These are phyloP conservation scores for Mycena polygramma DNA, from an alignment of 768 basidiomycete genomes.

Conservation along the genomic window DNA sequence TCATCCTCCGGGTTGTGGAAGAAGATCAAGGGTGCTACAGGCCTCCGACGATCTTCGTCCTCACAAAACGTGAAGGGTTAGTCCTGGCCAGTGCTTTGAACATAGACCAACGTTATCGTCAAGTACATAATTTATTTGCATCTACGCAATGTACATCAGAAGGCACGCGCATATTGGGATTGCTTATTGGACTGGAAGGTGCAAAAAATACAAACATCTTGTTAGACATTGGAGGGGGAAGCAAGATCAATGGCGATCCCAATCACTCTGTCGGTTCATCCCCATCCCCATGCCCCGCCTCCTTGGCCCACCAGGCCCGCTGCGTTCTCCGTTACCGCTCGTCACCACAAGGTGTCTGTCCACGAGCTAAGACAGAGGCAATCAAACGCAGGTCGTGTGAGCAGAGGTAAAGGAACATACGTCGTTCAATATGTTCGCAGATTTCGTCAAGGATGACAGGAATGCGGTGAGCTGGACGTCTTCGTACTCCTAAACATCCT, in stretches of 20 bases:
- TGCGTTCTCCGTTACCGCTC: constrained; percentile 65
- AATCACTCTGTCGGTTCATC: constrained; percentile 62
- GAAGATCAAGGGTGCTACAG: constrained; percentile 43
- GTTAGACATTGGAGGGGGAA: not conserved
- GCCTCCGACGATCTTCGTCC: constrained; percentile 20
- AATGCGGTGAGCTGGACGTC: constrained; percentile 95
- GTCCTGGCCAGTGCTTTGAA: not conserved
- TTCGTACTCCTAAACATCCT: constrained; percentile 74
- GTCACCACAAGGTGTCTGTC: constrained; percentile 83
- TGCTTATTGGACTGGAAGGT: constrained; percentile 12
- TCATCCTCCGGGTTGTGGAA: constrained; percentile 51
- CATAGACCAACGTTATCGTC: not conserved
- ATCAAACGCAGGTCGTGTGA: constrained; percentile 15
- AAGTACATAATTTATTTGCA: constrained; percentile 14
- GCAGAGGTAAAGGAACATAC: constrained; percentile 59
- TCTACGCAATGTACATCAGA: constrained; percentile 16
- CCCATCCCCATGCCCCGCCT: constrained; percentile 65
- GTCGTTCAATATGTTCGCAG: constrained; percentile 88
- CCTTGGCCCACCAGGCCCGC: constrained; percentile 56
- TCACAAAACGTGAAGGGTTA: not conserved
- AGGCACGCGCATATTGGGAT: not conserved
- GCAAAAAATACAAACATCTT: constrained; percentile 23
- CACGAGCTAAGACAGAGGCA: constrained; percentile 64
- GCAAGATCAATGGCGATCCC: constrained; percentile 59
- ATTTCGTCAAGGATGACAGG: constrained; percentile 90